A percentile compares a stretch with the other conserved stretches of the same genome.
phyloP scores from a whole-genome alignment of 345 rosid species.

The Viola odorata region DNA sequence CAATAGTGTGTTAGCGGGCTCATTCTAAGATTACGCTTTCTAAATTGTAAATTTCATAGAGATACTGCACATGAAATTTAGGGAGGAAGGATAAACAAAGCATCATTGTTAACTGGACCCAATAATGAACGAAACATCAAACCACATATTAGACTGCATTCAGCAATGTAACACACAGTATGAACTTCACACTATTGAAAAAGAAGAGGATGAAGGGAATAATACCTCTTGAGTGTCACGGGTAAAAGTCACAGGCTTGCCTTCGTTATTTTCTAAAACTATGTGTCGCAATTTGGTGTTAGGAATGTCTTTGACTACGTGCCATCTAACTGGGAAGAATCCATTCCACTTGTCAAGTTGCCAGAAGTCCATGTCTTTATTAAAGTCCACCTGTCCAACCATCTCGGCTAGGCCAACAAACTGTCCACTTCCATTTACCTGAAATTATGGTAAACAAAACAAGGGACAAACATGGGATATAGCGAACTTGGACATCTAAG shows the following conservation, averaged over 20 bases:
- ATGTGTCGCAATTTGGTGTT: constrained; percentile 60
- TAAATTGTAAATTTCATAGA: too few relatives aligned
- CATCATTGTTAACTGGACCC: too few relatives aligned
- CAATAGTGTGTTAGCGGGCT: too few relatives aligned
- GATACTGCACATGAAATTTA: too few relatives aligned
- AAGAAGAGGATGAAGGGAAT: not conserved
- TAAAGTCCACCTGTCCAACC: constrained; percentile 63
- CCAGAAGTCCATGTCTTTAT: constrained; percentile 78
- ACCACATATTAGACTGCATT: too few relatives aligned
- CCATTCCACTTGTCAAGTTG: constrained; percentile 78
- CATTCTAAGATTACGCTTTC: too few relatives aligned
- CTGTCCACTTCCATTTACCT: constrained; percentile 86
- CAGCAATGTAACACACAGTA: too few relatives aligned
- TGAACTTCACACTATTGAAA: not conserved
- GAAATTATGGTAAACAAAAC: constrained; percentile 3
- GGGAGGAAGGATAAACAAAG: too few relatives aligned
- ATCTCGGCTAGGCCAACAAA: constrained; percentile 82
- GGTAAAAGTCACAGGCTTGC: constrained; percentile 57
- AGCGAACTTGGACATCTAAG: not conserved
- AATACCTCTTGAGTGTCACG: constrained; percentile 79
- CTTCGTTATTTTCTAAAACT: constrained; percentile 59
- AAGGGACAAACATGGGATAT: not conserved
- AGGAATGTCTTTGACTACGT: constrained; percentile 63
- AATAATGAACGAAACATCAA: too few relatives aligned
- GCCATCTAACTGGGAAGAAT: constrained; percentile 77